phyloP scores from a whole-genome alignment of 345 rosid genomes.

The Hirschfeldia incana region DNA sequence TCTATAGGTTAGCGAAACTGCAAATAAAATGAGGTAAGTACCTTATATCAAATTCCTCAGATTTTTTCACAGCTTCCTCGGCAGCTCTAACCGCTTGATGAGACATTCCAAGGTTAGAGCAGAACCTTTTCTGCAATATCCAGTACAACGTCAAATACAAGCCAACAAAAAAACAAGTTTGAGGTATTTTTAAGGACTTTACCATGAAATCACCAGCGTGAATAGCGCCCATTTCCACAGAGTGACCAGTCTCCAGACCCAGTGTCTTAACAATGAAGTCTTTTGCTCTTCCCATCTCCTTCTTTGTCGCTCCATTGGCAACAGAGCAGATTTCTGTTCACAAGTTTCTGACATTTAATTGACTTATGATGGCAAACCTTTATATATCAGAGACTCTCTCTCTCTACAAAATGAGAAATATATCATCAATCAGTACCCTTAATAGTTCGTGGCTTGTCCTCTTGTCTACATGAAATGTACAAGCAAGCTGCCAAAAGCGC shows the following conservation, averaged over 20 bases:
- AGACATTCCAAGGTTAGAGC: slow-evolving; percentile 95
- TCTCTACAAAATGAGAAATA: slow-evolving; percentile 49
- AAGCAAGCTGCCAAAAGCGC: slow-evolving; percentile 98
- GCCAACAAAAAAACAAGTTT: background rate
- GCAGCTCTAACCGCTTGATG: slow-evolving; percentile 98
- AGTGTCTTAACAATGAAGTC: slow-evolving; percentile 96
- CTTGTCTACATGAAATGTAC: slow-evolving; percentile 97
- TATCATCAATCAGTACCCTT: slow-evolving; percentile 86
- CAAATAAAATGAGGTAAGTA: slow-evolving; percentile 9
- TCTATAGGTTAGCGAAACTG: background rate
- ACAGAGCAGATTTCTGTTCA: slow-evolving; percentile 95
- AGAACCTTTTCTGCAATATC: slow-evolving; percentile 77
- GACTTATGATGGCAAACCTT: slow-evolving; percentile 50
- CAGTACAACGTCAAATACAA: slow-evolving; percentile 14
- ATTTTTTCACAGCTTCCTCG: slow-evolving; percentile 88
- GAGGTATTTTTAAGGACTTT: slow-evolving; percentile 21
- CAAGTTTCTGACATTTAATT: no score
- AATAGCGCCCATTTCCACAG: slow-evolving; percentile 94
- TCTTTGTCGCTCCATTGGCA: slow-evolving; percentile 98
- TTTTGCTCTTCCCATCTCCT: slow-evolving; percentile 99
- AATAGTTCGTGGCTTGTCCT: slow-evolving; percentile 97
- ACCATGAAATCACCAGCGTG: slow-evolving; percentile 99
- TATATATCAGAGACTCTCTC: slow-evolving; percentile 50
- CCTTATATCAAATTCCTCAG: slow-evolving; percentile 98
- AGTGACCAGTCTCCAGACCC: slow-evolving; percentile 90